Base-by-base conservation (phyloP, 1,284 basidiomycete species). In the Albatrellus sp. region DNA sequence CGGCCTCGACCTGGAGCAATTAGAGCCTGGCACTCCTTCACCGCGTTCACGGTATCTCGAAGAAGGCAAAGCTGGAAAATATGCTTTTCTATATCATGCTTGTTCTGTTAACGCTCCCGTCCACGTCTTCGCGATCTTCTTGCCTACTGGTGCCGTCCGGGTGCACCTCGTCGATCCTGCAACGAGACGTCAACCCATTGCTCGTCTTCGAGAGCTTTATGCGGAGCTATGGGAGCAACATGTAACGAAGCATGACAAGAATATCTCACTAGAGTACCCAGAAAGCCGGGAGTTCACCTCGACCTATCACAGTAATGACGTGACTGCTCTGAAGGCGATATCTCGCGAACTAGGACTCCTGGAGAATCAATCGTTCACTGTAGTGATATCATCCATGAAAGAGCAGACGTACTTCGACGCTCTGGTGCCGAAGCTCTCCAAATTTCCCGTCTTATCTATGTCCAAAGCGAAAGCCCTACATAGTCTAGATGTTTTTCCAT, bases 161-260 rank as follows among this genome's bases (percentile, higher is more conserved):
- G 68, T 98, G 2, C 93, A 94, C 60, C 68, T 98, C 42, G 91
- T 98, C 41, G 94, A 98, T 61, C 81, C 82, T 35, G 89, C 90
- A 9, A 78, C 81, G 12, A 77, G 83, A 41, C 79, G 90, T 19
- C 91, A 97, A 57, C 73, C 80, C 2, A 77, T 97, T 28, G 72
- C 82, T 2, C 83, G 80, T 44, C 72, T 97, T 12, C 69, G 80
- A 36, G 81, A 85, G 37, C 69, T 77, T 45, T 99, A 98, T 57
- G 55, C 58, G 0, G 69, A 81, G 50, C 60, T 80, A 48, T 53
- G 75, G 43, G 42, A 68, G 49, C 70, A 80, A 60, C 69, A 73
- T 45, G 60, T 66, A 46, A 52, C 61, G 33, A 51, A 49, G 2
- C 61, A 66, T 43, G 69, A 68, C 17, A 59, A 65, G 36, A 66